phyloP scores from a whole-genome alignment of 805 yeast genomes.

The Starmera caribaea region DNA sequence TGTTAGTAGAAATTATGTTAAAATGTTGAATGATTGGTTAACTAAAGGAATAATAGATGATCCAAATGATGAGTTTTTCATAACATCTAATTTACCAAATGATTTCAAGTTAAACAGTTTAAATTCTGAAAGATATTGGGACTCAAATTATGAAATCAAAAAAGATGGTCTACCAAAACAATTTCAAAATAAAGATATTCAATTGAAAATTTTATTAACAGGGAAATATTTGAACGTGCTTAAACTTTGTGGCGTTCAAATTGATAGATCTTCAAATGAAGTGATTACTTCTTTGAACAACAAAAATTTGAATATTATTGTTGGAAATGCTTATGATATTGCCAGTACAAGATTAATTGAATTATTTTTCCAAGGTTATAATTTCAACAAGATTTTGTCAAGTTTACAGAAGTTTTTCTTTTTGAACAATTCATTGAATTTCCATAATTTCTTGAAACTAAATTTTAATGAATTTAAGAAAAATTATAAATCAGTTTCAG shows the following conservation, averaged over 20 bases:
- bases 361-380: slow-evolving; percentile 51
- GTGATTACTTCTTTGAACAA: slow-evolving; percentile 25
- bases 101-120: slow-evolving; percentile 17
- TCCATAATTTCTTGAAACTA: slow-evolving; percentile 42
- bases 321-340: slow-evolving; percentile 51
- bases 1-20: slow-evolving; percentile 53
- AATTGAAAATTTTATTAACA: slow-evolving; percentile 60
- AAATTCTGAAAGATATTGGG: slow-evolving; percentile 59
- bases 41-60: slow-evolving; percentile 65
- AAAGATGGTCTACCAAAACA: slow-evolving; percentile 68
- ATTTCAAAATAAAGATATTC: slow-evolving; percentile 41
- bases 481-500: slow-evolving; percentile 19
- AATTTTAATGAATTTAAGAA: slow-evolving; percentile 45
- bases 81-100: slow-evolving; percentile 27
- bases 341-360: slow-evolving; percentile 57
- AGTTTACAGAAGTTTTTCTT: slow-evolving; percentile 51
- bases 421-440: slow-evolving; percentile 38
- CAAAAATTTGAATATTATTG: slow-evolving; percentile 39
- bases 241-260: slow-evolving; percentile 43
- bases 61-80: slow-evolving; percentile 73
- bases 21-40: slow-evolving; percentile 74
- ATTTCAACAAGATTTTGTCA: slow-evolving; percentile 36
- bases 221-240: slow-evolving; percentile 80
- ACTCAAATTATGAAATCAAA: slow-evolving; percentile 62
- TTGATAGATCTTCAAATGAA: slow-evolving; percentile 11